Percentiles rank a stretch among this genome's conserved stretches.
Conservation (phyloP, 768 basidiomycete genomes). For the Paxillus ammoniavirescens region DNA sequence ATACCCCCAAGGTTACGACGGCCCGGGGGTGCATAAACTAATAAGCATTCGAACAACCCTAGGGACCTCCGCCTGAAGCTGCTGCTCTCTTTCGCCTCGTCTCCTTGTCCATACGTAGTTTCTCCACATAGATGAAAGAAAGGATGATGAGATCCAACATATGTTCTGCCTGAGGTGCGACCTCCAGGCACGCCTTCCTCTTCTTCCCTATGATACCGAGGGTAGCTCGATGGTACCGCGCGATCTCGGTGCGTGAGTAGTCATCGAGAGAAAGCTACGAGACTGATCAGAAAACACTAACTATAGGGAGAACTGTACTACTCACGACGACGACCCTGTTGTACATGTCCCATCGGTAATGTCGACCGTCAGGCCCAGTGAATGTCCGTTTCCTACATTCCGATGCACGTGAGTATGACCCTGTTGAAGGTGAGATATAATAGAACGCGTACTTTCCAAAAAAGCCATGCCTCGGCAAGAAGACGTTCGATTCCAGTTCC, state of each 20-base stretch:
- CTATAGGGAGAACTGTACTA: too few relatives aligned
- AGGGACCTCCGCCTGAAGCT: too few relatives aligned
- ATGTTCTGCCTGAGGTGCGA: slow-evolving; percentile 12
- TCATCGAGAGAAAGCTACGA: slow-evolving; percentile 19
- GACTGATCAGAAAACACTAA: not conserved
- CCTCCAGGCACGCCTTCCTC: slow-evolving; percentile 13
- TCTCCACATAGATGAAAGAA: slow-evolving; percentile 28
- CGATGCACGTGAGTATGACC: too few relatives aligned
- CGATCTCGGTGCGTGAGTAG: slow-evolving; percentile 6
- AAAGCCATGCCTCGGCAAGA: not conserved
- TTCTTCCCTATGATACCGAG: slow-evolving; percentile 17
- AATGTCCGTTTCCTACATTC: slow-evolving; percentile 26
- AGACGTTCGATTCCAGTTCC: not conserved
- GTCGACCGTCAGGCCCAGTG: slow-evolving; percentile 29
- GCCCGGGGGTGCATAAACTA: too few relatives aligned
- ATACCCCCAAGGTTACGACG: too few relatives aligned
- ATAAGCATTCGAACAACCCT: too few relatives aligned
- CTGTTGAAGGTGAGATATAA: too few relatives aligned
- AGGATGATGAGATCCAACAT: slow-evolving; percentile 25
- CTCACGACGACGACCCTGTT: too few relatives aligned
- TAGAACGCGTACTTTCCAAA: too few relatives aligned
- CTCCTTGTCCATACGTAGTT: slow-evolving; percentile 18
- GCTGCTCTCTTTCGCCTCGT: not conserved
- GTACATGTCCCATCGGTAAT: slow-evolving; percentile 32
- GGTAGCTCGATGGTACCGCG: slow-evolving; percentile 15